phyloP scores from a whole-genome alignment of 495 filamentous ascomycete species.

The Penicillium malachiteum region DNA sequence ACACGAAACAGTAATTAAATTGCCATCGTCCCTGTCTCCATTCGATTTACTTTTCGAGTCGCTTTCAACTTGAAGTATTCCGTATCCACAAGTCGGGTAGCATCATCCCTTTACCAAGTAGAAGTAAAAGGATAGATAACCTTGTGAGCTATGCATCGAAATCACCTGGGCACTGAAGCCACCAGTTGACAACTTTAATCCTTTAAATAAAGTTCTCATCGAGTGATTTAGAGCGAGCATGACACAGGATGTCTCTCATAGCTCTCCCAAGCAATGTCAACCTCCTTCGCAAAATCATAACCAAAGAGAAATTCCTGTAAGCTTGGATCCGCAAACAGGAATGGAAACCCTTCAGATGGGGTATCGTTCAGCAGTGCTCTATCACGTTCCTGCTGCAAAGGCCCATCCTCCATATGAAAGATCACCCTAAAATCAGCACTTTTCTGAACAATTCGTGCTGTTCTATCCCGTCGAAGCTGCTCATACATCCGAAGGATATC shows the following conservation, averaged over 20 bases:
- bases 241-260: neutral
- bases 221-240: neutral
- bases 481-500: slow-evolving; percentile 6
- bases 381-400: slow-evolving; percentile 1
- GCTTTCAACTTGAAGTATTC: no score
- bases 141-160: no score
- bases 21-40: no score
- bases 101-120: no score
- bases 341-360: neutral
- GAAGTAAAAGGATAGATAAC: no score
- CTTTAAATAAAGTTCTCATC: no score
- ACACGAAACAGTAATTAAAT: no score
- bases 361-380: neutral
- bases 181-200: no score
- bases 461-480: neutral
- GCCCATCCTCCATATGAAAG: slow-evolving; percentile 5
- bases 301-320: slow-evolving; percentile 3
- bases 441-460: slow-evolving; percentile 3
- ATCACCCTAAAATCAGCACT: slow-evolving; percentile 3
- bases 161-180: no score
- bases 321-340: neutral
- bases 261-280: neutral
- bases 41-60: neutral
- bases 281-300: neutral
- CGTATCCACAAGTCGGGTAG: no score